Evolutionary conservation across 495 filamentous ascomycete genomes (phyloP), one percentile per base, ranked within the genome.

Genomic region (Neurospora tetraspora): DNA sequence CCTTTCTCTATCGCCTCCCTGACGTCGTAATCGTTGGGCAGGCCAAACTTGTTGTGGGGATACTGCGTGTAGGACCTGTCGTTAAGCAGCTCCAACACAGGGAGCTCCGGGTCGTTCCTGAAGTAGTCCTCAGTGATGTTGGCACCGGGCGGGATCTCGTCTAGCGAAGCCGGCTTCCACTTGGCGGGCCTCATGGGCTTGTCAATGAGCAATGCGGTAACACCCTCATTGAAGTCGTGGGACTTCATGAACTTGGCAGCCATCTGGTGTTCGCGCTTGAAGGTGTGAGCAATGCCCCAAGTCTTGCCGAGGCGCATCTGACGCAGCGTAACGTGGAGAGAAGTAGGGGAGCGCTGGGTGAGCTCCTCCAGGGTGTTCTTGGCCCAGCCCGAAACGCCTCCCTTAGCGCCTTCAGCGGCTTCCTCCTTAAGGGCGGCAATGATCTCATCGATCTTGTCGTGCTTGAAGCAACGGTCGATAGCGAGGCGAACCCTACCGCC

Each of bases 181-280:
- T 82, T 80, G 3, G 92, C 88, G 27, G 53, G 53, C 14, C 53
- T 27, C 34, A 5, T 5, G 34, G 34, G 34, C 82, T 93, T 92
- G 39, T 86, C 84, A 74, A 94, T 86, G 34, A 98, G 85, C 31
- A 88, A 85, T 36, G 93, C 90, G 70, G 87, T 88, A 59, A 98
- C 94, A 45, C 96, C 96, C 80, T 93, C 90, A 65, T 88, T 87
- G 80, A 98, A 99, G 80, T 99, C 96, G 5, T 89, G 91, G 77
- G 93, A 89, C 39, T 82, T 79, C 95, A 98, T 97, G 85, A 98
- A 98, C 70, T 87, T 86, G 47, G 85, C 78, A 5, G 96, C 93
- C 42, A 98, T 90, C 74, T 88, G 84, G 80, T 94, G 85, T 83
- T 99, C 96, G 42, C 89, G 88, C 77, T 89, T 83, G 86, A 98